phyloP scores from a whole-genome alignment of 805 yeast species.

The Metschnikowia amazonensis region DNA sequence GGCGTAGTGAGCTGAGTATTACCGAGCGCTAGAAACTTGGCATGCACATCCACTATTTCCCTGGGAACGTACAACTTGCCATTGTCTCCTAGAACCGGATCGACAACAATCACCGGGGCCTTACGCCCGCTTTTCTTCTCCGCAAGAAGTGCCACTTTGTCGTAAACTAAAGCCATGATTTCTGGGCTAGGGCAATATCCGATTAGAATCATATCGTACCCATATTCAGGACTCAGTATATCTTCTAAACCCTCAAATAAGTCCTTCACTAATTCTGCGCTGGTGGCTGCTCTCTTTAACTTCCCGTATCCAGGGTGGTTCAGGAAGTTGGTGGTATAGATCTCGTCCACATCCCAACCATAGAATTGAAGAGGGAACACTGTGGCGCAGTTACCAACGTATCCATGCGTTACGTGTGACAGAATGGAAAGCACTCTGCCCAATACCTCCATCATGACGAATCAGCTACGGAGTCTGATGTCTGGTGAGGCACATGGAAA shows the following conservation, averaged over 20 bases:
- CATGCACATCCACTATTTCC: conserved; percentile 50
- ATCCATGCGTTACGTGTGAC: conserved; percentile 21
- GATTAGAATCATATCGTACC: conserved; percentile 64
- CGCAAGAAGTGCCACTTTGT: conserved; percentile 36
- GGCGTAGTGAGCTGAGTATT: conserved; percentile 71
- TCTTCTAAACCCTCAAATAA: conserved; percentile 54
- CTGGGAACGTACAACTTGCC: conserved; percentile 74
- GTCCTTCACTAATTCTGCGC: conserved; percentile 43
- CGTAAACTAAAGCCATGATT: conserved; percentile 48
- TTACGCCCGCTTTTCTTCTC: conserved; percentile 24
- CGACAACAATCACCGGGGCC: conserved; percentile 61
- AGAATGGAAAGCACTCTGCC: conserved; percentile 16
- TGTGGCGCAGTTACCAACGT: conserved; percentile 20
- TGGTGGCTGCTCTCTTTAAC: conserved; percentile 28
- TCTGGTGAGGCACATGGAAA: background rate
- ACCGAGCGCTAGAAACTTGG: conserved; percentile 49
- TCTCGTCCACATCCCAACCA: conserved; percentile 21
- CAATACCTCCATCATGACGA: conserved; percentile 1
- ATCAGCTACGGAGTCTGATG: background rate
- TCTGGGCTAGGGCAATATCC: conserved; percentile 72
- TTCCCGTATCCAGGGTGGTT: conserved; percentile 21
- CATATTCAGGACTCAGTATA: conserved; percentile 34
- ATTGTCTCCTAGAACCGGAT: conserved; percentile 91
- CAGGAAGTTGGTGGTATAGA: conserved; percentile 20
- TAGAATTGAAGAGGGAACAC: conserved; percentile 17